A percentile compares a stretch with the other conserved stretches of the same genome.
These are phyloP conservation scores for Nakazawaea anatomiae DNA, from an alignment of 805 yeast genomes.

Conservation along the genomic window DNA sequence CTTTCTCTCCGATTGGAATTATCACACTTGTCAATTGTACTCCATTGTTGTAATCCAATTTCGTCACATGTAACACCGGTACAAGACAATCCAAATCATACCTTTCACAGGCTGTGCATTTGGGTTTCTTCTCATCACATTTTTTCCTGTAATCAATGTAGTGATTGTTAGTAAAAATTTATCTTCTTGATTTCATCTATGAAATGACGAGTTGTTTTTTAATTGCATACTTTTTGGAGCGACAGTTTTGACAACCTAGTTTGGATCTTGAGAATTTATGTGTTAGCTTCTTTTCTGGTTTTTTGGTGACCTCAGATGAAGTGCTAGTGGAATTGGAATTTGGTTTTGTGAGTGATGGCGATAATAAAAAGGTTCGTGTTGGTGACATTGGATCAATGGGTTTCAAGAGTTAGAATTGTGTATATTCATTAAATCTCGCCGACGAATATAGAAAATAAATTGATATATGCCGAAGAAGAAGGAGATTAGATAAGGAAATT, in stretches of 20 bases:
- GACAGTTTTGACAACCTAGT: constrained; percentile 22
- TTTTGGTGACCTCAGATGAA: too few species aligned
- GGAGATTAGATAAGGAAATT: too few species aligned
- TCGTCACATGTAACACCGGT: background rate
- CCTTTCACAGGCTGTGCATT: constrained; percentile 53
- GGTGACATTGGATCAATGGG: background rate
- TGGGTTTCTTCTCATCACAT: constrained; percentile 66
- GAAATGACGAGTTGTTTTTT: too few species aligned
- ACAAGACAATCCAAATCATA: constrained; percentile 69
- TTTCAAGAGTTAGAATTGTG: background rate
- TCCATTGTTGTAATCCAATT: background rate
- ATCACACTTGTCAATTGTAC: background rate
- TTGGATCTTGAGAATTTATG: constrained; percentile 4
- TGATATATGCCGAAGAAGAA: too few species aligned
- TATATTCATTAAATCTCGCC: too few species aligned
- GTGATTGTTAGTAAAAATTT: constrained; percentile 19
- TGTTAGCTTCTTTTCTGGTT: background rate
- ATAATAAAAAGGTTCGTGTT: background rate
- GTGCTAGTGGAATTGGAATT: too few species aligned
- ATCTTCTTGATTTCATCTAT: too few species aligned
- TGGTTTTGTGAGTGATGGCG: too few species aligned
- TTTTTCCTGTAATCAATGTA: constrained; percentile 46
- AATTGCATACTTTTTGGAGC: constrained; percentile 32
- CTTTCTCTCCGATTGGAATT: background rate
- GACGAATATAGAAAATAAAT: too few species aligned